A percentile compares a stretch with the other conserved stretches of the same genome.
Conservation (phyloP, 179 eudicot species). For the Monotropa hypopitys region DNA sequence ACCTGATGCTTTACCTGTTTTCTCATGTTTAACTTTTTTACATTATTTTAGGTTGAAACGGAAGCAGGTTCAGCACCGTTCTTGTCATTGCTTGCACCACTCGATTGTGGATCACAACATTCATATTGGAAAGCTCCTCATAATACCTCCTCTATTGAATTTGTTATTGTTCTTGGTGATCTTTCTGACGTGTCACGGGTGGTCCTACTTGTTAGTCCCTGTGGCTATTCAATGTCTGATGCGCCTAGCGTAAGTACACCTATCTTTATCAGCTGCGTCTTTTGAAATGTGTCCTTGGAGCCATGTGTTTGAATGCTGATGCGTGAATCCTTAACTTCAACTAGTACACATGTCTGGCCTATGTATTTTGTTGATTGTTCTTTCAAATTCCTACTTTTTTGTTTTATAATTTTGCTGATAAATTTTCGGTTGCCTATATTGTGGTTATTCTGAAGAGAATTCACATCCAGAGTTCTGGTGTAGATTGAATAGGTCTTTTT, state of each 20-base stretch:
- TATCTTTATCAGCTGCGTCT: constrained; percentile 1
- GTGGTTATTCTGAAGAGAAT: not conserved
- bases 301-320: not conserved
- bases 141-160: constrained; percentile 50
- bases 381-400: not conserved
- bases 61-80: constrained; percentile 80
- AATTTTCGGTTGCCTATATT: not conserved
- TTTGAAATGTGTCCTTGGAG: not conserved
- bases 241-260: constrained; percentile 63
- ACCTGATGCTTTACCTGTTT: constrained; percentile 8
- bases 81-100: constrained; percentile 73
- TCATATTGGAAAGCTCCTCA: constrained; percentile 89
- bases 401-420: not conserved
- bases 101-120: constrained; percentile 50
- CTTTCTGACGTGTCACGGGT: constrained; percentile 81
- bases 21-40: constrained; percentile 4
- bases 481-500: not conserved
- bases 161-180: constrained; percentile 60
- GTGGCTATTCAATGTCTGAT: constrained; percentile 86
- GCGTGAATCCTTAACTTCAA: not conserved
- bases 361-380: not conserved
- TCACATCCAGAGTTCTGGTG: not conserved
- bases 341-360: not conserved
- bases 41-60: constrained; percentile 54
- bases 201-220: constrained; percentile 61